Evolutionary conservation across 441 rosid genomes (phyloP), one percentile per base, ranked within the genome.

Genomic region (Pelargonium fulgidum): DNA sequence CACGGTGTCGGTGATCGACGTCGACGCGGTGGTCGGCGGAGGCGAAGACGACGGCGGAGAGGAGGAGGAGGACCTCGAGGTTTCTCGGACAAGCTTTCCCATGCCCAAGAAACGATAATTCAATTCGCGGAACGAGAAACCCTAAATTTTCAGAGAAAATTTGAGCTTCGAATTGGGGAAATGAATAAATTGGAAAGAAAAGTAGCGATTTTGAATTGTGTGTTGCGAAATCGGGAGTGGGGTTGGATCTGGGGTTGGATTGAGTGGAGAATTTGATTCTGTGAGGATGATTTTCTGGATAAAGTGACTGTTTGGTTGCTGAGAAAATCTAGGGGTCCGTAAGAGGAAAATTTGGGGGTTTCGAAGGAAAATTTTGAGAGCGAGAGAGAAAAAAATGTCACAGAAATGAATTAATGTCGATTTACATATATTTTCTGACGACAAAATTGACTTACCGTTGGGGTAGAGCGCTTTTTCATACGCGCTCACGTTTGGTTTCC

Each of bases 1-100:
- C 19, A 89, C 72, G 22, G 99, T 95, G 70, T 95, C 97, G 12
- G 94, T 92, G 44, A 67, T 64, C 62, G 97, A 90, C 1, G 85
- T 84, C 0, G 99, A 94, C 24, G 87, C 77, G 63, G 89, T 78
- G 48, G 82, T 66, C 2, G 77, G 73, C 14, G 81, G 39, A 14
- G 50, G 7, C 1, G 68, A 54, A 3, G 78, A 67, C 12, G 71
- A 24, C 2, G 78, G 66, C 8, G 76, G 19, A 6, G 73, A 67
- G 4, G 77, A 68, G 67, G 77, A 74, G 75, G 86, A 78, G 75
- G 86, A 78, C 70, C 78, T 82, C 8, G 75, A 72, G 52, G 76
- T 78, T 70, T 86, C 89, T 29, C 72, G 71, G 45, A 61, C 52
- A 68, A 73, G 45, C 75, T 72, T 79, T 68, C 79, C 77, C 82